Evolutionary conservation across 148 eudicot species (phyloP), one percentile per base, ranked within the genome.

Genomic region (Rhododendron ovatum): DNA sequence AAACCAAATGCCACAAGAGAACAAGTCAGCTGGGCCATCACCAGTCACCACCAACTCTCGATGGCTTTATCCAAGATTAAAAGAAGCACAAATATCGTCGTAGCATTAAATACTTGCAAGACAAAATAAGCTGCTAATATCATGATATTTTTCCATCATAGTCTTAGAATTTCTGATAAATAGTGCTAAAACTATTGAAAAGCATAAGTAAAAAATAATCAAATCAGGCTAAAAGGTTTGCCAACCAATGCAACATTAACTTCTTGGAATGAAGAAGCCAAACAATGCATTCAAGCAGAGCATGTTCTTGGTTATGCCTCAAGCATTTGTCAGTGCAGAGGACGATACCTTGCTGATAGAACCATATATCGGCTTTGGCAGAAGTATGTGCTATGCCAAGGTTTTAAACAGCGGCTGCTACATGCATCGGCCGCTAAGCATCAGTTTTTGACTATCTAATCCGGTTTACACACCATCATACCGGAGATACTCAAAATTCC

Each of bases 61-160:
- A 61, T 35, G 39, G 41, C 61, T 5, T 37, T 14, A n/a, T 55
- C 8, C 65, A 55, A 51, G 5, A 37, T 14, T 7, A 74, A 15
- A 76, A 76, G 30, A 75, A 50, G 14, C 2, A 79, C 4, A 78
- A 85, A 59, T 35, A 85, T 78, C 57, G 9, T 78, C 6, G 4
- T 47, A 59, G 18, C 41, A 41, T 61, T 78, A 57, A 75, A 2
- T 39, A 26, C 57, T 77, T 15, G 50, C n/a, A 85, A 8, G 55
- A 41, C 57, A 85, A 57, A 78, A 30, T 22, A 18, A 45, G 35
- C 28, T 14, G 8, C 20, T 15, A 39, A 85, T 59, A 78, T 85
- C 83, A 45, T 37, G 82, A 79, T 78, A 57, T 85, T 84, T 85
- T 84, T 76, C 71, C 76, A 59, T 30, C 55, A 61, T 24, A 7